Evolutionary conservation across 2,329 filamentous ascomycete genomes (phyloP).

Genomic region (Thermoascus crustaceus): DNA sequence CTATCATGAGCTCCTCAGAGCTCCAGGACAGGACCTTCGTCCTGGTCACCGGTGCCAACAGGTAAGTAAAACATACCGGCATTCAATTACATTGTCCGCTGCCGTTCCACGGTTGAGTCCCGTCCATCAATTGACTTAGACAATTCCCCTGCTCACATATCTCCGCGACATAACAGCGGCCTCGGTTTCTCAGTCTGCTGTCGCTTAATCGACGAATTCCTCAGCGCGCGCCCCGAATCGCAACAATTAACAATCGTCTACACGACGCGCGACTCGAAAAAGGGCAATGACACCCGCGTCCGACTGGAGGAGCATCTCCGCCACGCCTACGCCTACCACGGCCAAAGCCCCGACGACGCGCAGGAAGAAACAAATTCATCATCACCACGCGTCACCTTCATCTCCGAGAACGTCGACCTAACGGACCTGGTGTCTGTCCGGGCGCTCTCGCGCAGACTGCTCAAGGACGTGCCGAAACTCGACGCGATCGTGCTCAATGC

Average conservation of each 20-base stretch:
- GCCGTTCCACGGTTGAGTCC: not conserved
- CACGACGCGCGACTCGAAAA: constrained; percentile 68
- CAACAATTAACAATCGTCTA: constrained; percentile 71
- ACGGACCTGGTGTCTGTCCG: constrained; percentile 49
- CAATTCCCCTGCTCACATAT: constrained; percentile 5
- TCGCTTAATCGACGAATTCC: constrained; percentile 84
- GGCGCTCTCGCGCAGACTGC: constrained; percentile 43
- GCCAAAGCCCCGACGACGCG: too few relatives aligned
- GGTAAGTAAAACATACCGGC: too few relatives aligned
- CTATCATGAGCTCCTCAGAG: constrained; percentile 3
- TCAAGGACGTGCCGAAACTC: constrained; percentile 54
- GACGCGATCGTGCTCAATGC: constrained; percentile 80
- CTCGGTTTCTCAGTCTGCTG: constrained; percentile 77
- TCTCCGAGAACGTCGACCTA: constrained; percentile 52
- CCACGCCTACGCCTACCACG: constrained; percentile 30
- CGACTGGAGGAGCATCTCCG: constrained; percentile 57
- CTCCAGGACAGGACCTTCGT: constrained; percentile 37
- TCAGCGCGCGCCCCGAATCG: constrained; percentile 56
- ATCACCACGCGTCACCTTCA: constrained; percentile 41
- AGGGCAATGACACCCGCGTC: constrained; percentile 64
- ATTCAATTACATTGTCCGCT: too few relatives aligned
- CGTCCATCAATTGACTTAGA: not conserved
- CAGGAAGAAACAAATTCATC: too few relatives aligned
- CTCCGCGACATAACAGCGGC: constrained; percentile 57
- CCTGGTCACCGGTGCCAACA: constrained; percentile 78